Base-by-base conservation (phyloP, 768 basidiomycete species). In the Trametes sanguinea region DNA sequence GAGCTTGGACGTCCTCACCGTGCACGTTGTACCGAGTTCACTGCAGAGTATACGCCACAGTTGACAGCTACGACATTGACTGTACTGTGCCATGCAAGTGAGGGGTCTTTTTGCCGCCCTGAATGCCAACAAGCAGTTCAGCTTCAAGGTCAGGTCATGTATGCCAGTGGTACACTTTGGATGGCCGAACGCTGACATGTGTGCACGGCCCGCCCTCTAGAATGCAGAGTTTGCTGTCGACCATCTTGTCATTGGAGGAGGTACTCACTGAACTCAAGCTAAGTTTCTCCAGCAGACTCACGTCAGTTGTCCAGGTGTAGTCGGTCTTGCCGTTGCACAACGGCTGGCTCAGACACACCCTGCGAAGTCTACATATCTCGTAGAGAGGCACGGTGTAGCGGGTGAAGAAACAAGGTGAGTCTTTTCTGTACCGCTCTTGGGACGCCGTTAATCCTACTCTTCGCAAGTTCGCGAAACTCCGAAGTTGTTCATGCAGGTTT, bases 401-500 rank as follows among this genome's bases (percentile, higher is more conserved):
- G 95, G 95, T 1, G 88, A 95, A 72, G 95, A 98, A 73, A 96
- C 79, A 22, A 96, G 93, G 92, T 87, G 5, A 43, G 42, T n/a
- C n/a, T 67, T 46, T 68, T 37, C 22, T 67, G 54, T 40, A 53
- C 13, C 57, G 29, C 43, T 53, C 27, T 61, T 16, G 4, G 35
- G 17, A 42, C 17, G 8, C 47, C 6, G 50, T 16, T 13, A 57
- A 11, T 16, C 42, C 46, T 53, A 59, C n/a, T 63, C 54, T 46
- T 30, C 39, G 56, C 4, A 51, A 95, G 94, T 72, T 94, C 92
- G 43, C 85, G 95, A 14, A 97, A 96, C 72, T 95, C 94, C 0
- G 95, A 97, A 70, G 95, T 98, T 27, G 90, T 98, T 30, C 95
- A 98, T 76, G 88, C 92, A 62, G 94, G 91, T 86, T 69, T 45